These are phyloP conservation scores for Pseudogymnoascus sp. DNA, from an alignment of 2,329 filamentous ascomycete species.

Conservation along the genomic window DNA sequence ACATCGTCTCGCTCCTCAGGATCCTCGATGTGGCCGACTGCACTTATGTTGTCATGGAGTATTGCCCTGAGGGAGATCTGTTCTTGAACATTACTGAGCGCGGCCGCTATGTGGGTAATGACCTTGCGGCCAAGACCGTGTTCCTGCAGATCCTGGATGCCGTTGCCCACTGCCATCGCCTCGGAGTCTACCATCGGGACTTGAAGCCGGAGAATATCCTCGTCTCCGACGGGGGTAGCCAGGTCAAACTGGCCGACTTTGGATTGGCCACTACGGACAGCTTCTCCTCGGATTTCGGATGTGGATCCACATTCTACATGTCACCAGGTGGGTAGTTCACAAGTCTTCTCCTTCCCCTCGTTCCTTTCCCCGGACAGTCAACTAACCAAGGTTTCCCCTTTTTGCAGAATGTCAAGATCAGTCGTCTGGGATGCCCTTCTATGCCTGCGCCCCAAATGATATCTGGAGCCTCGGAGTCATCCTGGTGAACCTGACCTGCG, in stretches of 20 bases:
- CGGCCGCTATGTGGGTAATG: conserved; percentile 87
- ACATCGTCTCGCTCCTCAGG: conserved; percentile 88
- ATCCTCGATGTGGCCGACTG: conserved; percentile 88
- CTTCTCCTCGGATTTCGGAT: conserved; percentile 88
- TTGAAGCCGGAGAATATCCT: conserved; percentile 97
- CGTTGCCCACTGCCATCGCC: conserved; percentile 85
- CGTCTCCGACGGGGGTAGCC: conserved; percentile 78
- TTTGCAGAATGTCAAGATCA: conserved; percentile 77
- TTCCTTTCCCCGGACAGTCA: conserved; percentile 10
- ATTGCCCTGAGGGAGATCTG: conserved; percentile 91
- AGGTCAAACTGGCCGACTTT: conserved; percentile 95
- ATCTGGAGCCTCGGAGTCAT: conserved; percentile 98
- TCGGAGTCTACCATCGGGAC: conserved; percentile 94
- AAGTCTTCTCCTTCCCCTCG: conserved; percentile 12
- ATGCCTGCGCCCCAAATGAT: conserved; percentile 90
- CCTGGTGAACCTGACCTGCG: conserved; percentile 92
- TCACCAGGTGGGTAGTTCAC: conserved; percentile 69
- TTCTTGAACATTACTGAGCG: conserved; percentile 97
- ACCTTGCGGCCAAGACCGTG: conserved; percentile 73
- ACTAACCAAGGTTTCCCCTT: conserved; percentile 26
- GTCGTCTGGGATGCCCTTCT: conserved; percentile 63
- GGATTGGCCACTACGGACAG: conserved; percentile 81
- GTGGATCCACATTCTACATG: conserved; percentile 99
- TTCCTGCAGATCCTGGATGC: conserved; percentile 96
- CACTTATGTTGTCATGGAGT: conserved; percentile 94